These are phyloP conservation scores for Trichophyton equinum DNA, from an alignment of 2,329 filamentous ascomycete species.

Conservation along the genomic window DNA sequence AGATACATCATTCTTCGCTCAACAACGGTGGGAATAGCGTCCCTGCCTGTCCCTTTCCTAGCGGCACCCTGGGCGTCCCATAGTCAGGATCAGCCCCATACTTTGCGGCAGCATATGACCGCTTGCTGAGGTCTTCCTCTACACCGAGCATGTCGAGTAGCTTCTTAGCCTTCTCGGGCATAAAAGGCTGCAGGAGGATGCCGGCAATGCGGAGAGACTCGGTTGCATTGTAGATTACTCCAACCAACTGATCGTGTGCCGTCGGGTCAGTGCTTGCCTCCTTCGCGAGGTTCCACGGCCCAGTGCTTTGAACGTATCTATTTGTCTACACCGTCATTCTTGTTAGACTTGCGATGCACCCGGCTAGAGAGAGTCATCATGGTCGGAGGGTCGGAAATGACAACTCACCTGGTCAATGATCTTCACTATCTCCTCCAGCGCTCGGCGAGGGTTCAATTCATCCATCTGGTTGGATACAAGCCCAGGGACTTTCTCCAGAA, in stretches of 20 bases:
- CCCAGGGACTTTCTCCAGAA: conserved; percentile 30
- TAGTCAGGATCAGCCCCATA: conserved; percentile 57
- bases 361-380: not conserved
- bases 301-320: conserved; percentile 49
- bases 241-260: conserved; percentile 37
- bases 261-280: conserved; percentile 16
- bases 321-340: conserved; percentile 42
- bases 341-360: not conserved
- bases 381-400: too few species aligned
- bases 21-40: conserved; percentile 42
- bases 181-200: conserved; percentile 82
- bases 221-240: conserved; percentile 55
- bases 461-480: conserved; percentile 48
- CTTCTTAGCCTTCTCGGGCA: conserved; percentile 62
- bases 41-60: conserved; percentile 30
- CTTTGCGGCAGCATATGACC: conserved; percentile 51
- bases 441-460: conserved; percentile 49
- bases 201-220: conserved; percentile 68
- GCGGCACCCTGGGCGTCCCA: conserved; percentile 35
- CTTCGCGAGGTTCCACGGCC: conserved; percentile 55
- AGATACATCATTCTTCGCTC: conserved; percentile 21
- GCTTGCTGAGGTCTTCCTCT: conserved; percentile 35
- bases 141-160: conserved; percentile 73
- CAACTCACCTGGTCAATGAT: conserved; percentile 9
- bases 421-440: conserved; percentile 52